Conservation (phyloP, 2,329 filamentous ascomycete species). For the Alternaria novae-zelandiae region DNA sequence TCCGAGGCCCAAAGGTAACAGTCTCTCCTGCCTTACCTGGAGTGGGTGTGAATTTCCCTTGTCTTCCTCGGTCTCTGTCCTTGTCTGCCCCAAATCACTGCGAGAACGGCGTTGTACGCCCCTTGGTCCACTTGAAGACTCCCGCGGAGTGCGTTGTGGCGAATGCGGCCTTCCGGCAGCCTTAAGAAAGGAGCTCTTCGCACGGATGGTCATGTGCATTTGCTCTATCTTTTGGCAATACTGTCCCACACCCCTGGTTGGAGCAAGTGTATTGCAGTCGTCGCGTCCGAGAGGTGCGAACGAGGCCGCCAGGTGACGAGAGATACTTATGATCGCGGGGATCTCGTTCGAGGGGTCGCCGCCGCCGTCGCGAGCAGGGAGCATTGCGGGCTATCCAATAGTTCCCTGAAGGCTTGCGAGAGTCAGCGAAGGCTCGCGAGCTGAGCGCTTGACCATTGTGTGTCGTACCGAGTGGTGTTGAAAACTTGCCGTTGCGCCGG, state of each 20-base stretch:
- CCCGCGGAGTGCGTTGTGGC: not conserved
- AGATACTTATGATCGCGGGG: not conserved
- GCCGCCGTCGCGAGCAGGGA: not conserved
- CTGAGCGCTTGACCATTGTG: not conserved
- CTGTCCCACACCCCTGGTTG: not conserved
- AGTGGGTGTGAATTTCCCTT: not conserved
- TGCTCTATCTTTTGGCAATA: not conserved
- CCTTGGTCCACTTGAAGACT: not conserved
- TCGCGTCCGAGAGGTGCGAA: not conserved
- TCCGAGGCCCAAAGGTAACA: not conserved
- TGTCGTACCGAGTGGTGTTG: not conserved
- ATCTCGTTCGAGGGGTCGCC: not conserved
- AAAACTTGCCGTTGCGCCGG: not conserved
- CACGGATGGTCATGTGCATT: not conserved
- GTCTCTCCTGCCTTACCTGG: not conserved
- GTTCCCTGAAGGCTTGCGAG: not conserved
- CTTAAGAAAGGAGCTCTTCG: not conserved
- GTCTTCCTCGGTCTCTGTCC: not conserved
- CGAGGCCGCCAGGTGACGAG: not conserved
- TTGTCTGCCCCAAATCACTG: not conserved
- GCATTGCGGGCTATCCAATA: not conserved
- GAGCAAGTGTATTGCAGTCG: not conserved
- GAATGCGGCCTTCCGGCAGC: not conserved
- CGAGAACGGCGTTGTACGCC: not conserved
- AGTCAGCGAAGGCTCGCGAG: not conserved